Evolutionary conservation across 805 yeast species (phyloP).

Genomic region (Suhomyces sp.): DNA sequence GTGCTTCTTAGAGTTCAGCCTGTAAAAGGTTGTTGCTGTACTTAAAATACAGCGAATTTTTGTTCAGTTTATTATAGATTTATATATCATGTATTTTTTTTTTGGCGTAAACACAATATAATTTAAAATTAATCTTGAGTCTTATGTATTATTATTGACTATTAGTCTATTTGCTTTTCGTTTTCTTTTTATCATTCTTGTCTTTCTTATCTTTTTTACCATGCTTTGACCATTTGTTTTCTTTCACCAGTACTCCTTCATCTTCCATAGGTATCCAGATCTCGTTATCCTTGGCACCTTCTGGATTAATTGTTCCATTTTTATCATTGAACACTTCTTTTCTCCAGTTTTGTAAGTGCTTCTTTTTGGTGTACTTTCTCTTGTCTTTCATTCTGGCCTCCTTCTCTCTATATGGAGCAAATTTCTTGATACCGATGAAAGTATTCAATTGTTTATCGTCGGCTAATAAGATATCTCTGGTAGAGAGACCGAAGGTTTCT

Average conservation of each 20-base stretch:
- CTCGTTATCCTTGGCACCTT: slow-evolving; percentile 33
- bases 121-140: too few species aligned
- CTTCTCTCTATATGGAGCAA: slow-evolving; percentile 86
- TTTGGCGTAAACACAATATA: too few species aligned
- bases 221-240: too few species aligned
- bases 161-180: too few species aligned
- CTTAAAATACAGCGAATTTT: too few species aligned
- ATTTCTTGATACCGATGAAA: slow-evolving; percentile 83
- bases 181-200: slow-evolving; percentile 2
- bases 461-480: slow-evolving; percentile 86
- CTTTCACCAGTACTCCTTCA: slow-evolving; percentile 7
- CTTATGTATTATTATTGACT: too few species aligned
- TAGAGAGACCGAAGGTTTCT: slow-evolving; percentile 80
- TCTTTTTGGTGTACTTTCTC: slow-evolving; percentile 79
- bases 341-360: slow-evolving; percentile 86
- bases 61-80: background rate
- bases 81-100: too few species aligned
- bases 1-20: too few species aligned
- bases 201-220: slow-evolving; percentile 11
- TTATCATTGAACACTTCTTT: slow-evolving; percentile 70
- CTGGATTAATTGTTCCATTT: slow-evolving; percentile 44
- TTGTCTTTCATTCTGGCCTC: slow-evolving; percentile 74
- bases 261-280: slow-evolving; percentile 38
- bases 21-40: slow-evolving; percentile 1
- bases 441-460: slow-evolving; percentile 84